A percentile compares a stretch with the other conserved stretches of the same genome.
These are phyloP conservation scores for Fusarium verrucosum DNA, from an alignment of 2,329 filamentous ascomycete species.

Conservation along the genomic window DNA sequence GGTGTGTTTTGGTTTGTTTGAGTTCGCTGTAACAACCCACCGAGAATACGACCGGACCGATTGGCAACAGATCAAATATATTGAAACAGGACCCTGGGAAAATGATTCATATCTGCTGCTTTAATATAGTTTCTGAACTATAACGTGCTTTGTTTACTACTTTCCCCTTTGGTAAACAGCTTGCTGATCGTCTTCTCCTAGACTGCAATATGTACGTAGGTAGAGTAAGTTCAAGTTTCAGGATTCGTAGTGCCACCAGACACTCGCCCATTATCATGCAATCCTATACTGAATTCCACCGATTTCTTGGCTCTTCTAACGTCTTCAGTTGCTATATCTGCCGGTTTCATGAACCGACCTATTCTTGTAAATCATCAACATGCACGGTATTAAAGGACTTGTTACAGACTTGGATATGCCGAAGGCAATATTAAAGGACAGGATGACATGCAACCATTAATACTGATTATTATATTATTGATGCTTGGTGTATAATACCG, in stretches of 20 bases:
- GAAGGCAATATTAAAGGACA: neutral
- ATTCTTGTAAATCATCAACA: neutral
- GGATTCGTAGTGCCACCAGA: neutral
- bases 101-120: too few relatives aligned
- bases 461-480: neutral
- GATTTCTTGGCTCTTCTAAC: neutral
- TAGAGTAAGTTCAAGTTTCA: neutral
- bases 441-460: neutral
- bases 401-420: neutral
- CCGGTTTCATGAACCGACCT: neutral
- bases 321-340: neutral
- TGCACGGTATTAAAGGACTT: neutral
- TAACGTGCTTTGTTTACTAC: neutral
- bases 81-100: too few relatives aligned
- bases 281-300: neutral
- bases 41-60: too few relatives aligned
- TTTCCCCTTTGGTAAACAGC: neutral
- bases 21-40: too few relatives aligned
- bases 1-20: too few relatives aligned
- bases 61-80: too few relatives aligned
- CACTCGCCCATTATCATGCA: neutral
- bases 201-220: neutral
- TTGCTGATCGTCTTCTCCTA: neutral
- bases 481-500: neutral
- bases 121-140: too few relatives aligned